A percentile compares a stretch with the other conserved stretches of the same genome.
phyloP scores from a whole-genome alignment of 1,139 yeast genomes.

The Blastobotrys illinoisensis region DNA sequence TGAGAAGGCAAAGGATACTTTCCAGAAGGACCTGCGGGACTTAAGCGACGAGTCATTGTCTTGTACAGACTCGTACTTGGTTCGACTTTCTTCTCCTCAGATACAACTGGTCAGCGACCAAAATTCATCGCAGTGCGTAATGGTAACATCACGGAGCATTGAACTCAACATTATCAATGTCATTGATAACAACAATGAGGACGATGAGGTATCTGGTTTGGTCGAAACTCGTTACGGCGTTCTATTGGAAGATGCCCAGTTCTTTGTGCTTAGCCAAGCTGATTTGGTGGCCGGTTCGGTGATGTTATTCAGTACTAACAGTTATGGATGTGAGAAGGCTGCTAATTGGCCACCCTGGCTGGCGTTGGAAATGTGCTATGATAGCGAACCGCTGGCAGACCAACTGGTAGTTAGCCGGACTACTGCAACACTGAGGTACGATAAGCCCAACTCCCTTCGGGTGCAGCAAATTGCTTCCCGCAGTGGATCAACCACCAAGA shows the following conservation, averaged over 20 bases:
- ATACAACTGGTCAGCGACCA: conserved; percentile 70
- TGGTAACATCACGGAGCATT: conserved; percentile 66
- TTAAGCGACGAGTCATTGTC: conserved; percentile 33
- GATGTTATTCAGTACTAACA: conserved; percentile 37
- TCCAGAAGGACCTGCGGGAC: conserved; percentile 49
- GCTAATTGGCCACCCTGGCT: conserved; percentile 81
- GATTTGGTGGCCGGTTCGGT: conserved; percentile 41
- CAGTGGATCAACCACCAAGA: conserved; percentile 9
- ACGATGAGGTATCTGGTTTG: conserved; percentile 44
- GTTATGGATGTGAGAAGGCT: conserved; percentile 36
- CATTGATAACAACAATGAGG: conserved; percentile 43
- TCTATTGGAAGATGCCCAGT: conserved; percentile 60
- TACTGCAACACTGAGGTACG: conserved; percentile 56
- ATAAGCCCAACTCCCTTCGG: conserved; percentile 62
- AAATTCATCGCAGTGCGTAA: conserved; percentile 57
- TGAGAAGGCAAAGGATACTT: conserved; percentile 37
- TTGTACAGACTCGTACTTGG: conserved; percentile 49
- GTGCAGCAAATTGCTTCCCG: conserved; percentile 23
- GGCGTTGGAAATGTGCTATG: conserved; percentile 63
- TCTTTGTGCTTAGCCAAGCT: conserved; percentile 57
- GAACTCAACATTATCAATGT: conserved; percentile 61
- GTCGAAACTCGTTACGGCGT: conserved; percentile 73
- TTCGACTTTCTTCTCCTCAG: conserved; percentile 80
- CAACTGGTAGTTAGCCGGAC: conserved; percentile 60
- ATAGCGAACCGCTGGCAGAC: conserved; percentile 49